phyloP scores from a whole-genome alignment of 192 early-diverging fungal genomes.

The Glomus cerebriforme region DNA sequence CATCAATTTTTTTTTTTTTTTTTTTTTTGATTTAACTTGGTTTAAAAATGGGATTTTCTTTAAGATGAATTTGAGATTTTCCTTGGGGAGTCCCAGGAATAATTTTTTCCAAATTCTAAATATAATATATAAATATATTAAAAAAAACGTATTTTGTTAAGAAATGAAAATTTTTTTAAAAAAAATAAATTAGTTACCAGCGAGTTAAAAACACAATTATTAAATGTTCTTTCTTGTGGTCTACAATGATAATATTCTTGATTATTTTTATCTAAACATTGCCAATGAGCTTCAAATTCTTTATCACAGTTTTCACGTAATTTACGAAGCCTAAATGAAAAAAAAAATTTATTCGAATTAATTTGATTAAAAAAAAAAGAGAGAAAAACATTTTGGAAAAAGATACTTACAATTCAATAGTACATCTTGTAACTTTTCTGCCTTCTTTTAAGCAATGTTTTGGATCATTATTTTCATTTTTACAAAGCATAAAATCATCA shows the following conservation, averaged over 20 bases:
- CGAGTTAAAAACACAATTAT: slow-evolving; percentile 86
- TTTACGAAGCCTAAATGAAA: slow-evolving; percentile 70
- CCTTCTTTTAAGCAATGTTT: slow-evolving; percentile 92
- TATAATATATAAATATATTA: background rate
- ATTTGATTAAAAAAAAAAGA: too few relatives aligned
- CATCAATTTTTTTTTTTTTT: too few relatives aligned
- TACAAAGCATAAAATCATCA: slow-evolving; percentile 98
- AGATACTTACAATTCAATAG: slow-evolving; percentile 72
- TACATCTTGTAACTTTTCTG: slow-evolving; percentile 93
- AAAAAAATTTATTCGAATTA: background rate
- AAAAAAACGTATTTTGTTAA: background rate
- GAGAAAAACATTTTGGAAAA: too few relatives aligned
- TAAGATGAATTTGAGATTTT: slow-evolving; percentile 25
- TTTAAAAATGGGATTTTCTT: slow-evolving; percentile 21
- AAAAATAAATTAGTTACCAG: slow-evolving; percentile 54
- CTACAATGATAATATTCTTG: slow-evolving; percentile 85
- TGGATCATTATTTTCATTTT: slow-evolving; percentile 87
- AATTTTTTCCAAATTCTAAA: slow-evolving; percentile 65
- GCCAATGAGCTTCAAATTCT: slow-evolving; percentile 88
- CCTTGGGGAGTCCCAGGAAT: slow-evolving; percentile 56
- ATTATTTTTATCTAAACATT: slow-evolving; percentile 91
- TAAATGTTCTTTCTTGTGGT: slow-evolving; percentile 74
- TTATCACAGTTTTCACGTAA: slow-evolving; percentile 86
- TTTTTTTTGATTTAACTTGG: background rate
- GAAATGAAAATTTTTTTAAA: background rate